Evolutionary conservation across 169 alveolate genomes (phyloP), one percentile per base, ranked within the genome.

Genomic region (Theileria parva): DNA sequence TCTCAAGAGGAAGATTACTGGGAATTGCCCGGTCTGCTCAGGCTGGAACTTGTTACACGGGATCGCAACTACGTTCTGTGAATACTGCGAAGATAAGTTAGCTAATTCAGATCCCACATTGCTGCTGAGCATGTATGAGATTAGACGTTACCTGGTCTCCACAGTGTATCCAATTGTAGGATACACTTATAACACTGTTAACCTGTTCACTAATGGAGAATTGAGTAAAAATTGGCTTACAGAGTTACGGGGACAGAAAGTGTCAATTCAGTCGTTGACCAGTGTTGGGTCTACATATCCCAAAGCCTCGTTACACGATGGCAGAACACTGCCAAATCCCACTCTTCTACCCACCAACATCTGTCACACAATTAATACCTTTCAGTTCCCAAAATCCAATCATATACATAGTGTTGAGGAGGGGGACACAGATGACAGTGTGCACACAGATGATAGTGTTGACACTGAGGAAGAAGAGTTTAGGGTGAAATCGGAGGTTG

Each of bases 41-140:
- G 88, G 88, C 28, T 81, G 88, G 88, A 81, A 78, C 48, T 25
- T 81, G n/a, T 50, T 70, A 59, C 77, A 81, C 30, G 88, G 88
- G 21, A 48, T 39, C 2, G 55, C 85, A 23, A 15, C 59, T 0
- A 44, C 69, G 5, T 81, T 81, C 63, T 81, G 88, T n/a, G 88
- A 81, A 48, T 25, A 48, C n/a, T 81, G 88, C 61, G 88, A 81
- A 65, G 84, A 81, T 21, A 8, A 61, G 4, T 28, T 81, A 27
- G 6, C 66, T 66, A 65, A 61, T 13, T 73, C 39, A 23, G 80
- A 81, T 55, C 74, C 85, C 13, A 5, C 64, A 13, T 59, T 75
- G 11, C 28, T 81, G n/a, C 34, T 55, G n/a, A 65, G 57, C 13
- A 37, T 81, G 25, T 81, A 74, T 28, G 85, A 81, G 50, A 37